Conservation (phyloP, 1,284 basidiomycete genomes). For the Austroboletus olivaceoglutinosus region DNA sequence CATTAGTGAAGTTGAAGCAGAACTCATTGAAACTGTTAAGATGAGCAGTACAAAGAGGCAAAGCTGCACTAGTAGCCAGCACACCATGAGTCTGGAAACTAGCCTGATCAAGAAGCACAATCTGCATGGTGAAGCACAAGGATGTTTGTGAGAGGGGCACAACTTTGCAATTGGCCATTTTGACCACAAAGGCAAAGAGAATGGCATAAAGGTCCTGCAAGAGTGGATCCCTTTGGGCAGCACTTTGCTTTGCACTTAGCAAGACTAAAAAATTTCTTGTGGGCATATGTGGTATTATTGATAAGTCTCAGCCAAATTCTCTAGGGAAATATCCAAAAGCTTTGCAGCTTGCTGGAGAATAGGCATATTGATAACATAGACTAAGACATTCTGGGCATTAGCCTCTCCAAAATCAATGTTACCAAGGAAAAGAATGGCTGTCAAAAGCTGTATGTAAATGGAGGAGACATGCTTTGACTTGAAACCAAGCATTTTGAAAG, state of each 20-base stretch:
- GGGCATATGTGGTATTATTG: slow-evolving; percentile 81
- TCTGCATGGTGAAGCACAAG: slow-evolving; percentile 55
- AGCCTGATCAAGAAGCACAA: slow-evolving; percentile 77
- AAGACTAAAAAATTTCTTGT: slow-evolving; percentile 86
- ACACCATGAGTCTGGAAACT: slow-evolving; percentile 80
- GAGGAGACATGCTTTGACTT: slow-evolving; percentile 81
- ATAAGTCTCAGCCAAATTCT: slow-evolving; percentile 77
- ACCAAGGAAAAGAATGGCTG: slow-evolving; percentile 79
- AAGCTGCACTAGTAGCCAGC: slow-evolving; percentile 57
- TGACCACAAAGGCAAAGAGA: slow-evolving; percentile 88
- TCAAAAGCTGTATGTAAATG: slow-evolving; percentile 79
- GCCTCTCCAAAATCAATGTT: slow-evolving; percentile 82
- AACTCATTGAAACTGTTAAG: slow-evolving; percentile 88
- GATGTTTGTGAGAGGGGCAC: slow-evolving; percentile 56
- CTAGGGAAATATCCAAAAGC: slow-evolving; percentile 71
- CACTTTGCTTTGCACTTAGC: slow-evolving; percentile 70
- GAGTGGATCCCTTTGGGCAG: slow-evolving; percentile 74
- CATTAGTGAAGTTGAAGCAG: slow-evolving; percentile 84
- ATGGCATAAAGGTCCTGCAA: slow-evolving; percentile 90
- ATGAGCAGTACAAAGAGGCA: slow-evolving; percentile 72
- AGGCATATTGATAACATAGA: slow-evolving; percentile 60
- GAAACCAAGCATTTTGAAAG: slow-evolving; percentile 83
- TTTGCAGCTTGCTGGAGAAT: slow-evolving; percentile 72
- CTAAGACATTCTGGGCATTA: slow-evolving; percentile 69
- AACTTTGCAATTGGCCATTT: slow-evolving; percentile 85